These are phyloP conservation scores for Leersia perrieri DNA, from an alignment of 176 grass and related monocot species.

Conservation along the genomic window DNA sequence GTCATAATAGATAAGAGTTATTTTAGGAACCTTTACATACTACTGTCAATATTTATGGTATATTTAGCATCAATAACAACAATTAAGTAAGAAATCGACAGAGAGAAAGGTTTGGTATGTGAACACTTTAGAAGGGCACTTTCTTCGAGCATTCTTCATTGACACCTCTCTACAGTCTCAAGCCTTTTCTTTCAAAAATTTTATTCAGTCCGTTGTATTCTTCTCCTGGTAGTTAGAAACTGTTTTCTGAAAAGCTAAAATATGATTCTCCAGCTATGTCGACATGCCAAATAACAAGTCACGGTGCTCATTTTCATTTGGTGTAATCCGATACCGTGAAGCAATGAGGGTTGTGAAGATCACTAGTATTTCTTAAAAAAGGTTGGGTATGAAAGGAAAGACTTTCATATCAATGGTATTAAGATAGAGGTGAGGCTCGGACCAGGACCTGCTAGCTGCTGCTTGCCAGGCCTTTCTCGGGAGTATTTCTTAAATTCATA, in stretches of 20 bases:
- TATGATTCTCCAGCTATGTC: not conserved
- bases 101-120: not conserved
- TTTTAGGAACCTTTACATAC: not conserved
- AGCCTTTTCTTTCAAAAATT: not conserved
- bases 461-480: too few relatives aligned
- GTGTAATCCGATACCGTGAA: not conserved
- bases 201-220: not conserved
- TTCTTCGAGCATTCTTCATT: not conserved
- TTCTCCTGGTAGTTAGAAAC: not conserved
- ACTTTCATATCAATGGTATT: too few relatives aligned
- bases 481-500: not conserved
- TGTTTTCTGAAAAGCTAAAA: not conserved
- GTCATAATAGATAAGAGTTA: not conserved
- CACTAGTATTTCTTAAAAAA: too few relatives aligned
- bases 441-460: too few relatives aligned
- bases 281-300: not conserved
- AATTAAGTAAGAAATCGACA: not conserved
- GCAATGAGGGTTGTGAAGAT: not conserved
- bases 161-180: not conserved
- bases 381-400: too few relatives aligned
- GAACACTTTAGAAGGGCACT: conserved; percentile 1
- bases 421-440: too few relatives aligned
- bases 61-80: conserved; percentile 10
- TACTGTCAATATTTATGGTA: not conserved
- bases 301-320: not conserved